These are phyloP conservation scores for Picea abies DNA, from an alignment of 83 land plant species.

Conservation along the genomic window DNA sequence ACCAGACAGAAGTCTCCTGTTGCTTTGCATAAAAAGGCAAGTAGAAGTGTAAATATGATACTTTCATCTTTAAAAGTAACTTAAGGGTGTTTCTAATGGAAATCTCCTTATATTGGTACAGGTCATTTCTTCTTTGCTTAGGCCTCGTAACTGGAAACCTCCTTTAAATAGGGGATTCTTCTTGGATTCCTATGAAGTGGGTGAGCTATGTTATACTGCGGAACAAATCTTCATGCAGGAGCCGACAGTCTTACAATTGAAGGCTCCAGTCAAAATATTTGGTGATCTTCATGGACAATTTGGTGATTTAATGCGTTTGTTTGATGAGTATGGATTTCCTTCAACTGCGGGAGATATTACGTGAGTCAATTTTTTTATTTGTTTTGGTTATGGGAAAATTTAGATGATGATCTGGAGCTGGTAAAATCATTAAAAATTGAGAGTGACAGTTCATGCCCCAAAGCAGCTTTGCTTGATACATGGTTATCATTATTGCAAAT, in stretches of 20 bases:
- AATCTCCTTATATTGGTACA: constrained; percentile 34
- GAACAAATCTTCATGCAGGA: constrained; percentile 91
- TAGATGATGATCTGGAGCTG: background rate
- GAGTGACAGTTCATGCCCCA: background rate
- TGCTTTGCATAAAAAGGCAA: constrained; percentile 89
- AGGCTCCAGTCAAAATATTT: constrained; percentile 96
- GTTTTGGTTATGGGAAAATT: background rate
- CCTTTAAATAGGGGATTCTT: constrained; percentile 79
- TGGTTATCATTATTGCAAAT: background rate
- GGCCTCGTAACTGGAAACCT: constrained; percentile 92
- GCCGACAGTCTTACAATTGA: constrained; percentile 83
- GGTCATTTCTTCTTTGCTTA: constrained; percentile 80
- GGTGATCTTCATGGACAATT: constrained; percentile 99
- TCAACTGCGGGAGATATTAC: constrained; percentile 97
- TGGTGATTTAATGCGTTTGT: constrained; percentile 95
- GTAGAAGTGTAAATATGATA: constrained; percentile 1
- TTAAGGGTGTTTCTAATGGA: background rate
- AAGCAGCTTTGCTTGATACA: background rate
- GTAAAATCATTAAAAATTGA: background rate
- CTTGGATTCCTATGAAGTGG: constrained; percentile 88
- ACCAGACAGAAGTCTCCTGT: constrained; percentile 83
- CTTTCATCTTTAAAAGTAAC: background rate
- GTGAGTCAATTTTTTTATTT: constrained; percentile 42
- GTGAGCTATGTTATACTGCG: constrained; percentile 93
- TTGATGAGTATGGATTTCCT: constrained; percentile 98